Evolutionary conservation across 306 rosid genomes (phyloP), one percentile per base, ranked within the genome.

Genomic region (Aeschynomene evenia): DNA sequence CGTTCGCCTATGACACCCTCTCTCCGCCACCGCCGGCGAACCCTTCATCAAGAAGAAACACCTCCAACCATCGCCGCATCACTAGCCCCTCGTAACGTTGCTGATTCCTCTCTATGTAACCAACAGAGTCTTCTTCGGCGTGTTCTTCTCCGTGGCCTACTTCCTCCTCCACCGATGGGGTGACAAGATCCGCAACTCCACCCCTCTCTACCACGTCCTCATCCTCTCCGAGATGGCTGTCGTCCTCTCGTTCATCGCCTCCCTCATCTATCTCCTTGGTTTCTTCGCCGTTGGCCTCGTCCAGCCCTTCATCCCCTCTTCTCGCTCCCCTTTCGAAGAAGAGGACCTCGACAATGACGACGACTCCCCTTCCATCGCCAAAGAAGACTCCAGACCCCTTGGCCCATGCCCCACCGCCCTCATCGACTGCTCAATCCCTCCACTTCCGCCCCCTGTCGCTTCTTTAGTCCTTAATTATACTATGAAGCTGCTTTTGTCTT

Each of bases 91-190:
- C n/a, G n/a, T n/a, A n/a, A n/a, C n/a, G n/a, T n/a, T n/a, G n/a
- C n/a, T 56, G n/a, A 6, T 83, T 5, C 94, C 90, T 13, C 77
- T 88, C 0, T 87, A 88, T 63, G 6, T 88, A 0, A 86, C 94
- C 6, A 90, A 93, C 74, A 85, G 71, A 1, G 58, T 82, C 9
- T 90, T 88, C 86, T 90, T 93, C 79, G 24, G 66, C 3, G 66
- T 90, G 11, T 93, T 88, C 84, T 93, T 88, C 90, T 88, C 97
- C 10, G 94, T 90, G 1, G 89, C 89, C 0, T 90, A 88, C 62
- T 93, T 86, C 77, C 72, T 93, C 70, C 96, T 93, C 48, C 83
- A 77, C 62, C 77, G 94, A 13, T 93, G 97, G 97, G 85, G 96
- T 0, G 97, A 88, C 70, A 90, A 93, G 85, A 87, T 93, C 82